Evolutionary conservation across 1,139 yeast species (phyloP), one percentile per base, ranked within the genome.

Genomic region (Insectozyma bohioensis): DNA sequence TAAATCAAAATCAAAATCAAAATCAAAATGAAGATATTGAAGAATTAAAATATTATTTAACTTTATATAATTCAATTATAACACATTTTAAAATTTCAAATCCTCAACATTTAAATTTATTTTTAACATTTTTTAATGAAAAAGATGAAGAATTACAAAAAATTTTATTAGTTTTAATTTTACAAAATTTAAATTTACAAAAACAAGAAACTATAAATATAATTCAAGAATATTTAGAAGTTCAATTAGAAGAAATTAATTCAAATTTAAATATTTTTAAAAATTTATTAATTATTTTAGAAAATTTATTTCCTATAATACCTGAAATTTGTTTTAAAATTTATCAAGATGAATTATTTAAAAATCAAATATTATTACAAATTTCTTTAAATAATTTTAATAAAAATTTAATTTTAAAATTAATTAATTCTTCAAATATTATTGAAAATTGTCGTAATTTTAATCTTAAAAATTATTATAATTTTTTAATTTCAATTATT

Each of bases 391-490:
- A 20, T 16, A n/a, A n/a, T n/a, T n/a, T n/a, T n/a, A n/a, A n/a
- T n/a, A n/a, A n/a, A n/a, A n/a, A n/a, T n/a, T n/a, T n/a, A n/a
- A 29, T 56, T 2, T 47, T 66, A 26, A 49, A 50, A 22, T 48
- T 63, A 3, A 50, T 66, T 1, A 52, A 60, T 15, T 43, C 56
- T 17, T 63, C 74, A 0, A 65, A 71, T 37, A 57, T 67, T 8
- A 52, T 58, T 23, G 71, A 66, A 25, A 47, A 52, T 7, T 54
- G 72, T 35, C 54, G 75, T 16, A 51, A 51, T 14, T 58, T 51
- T 41, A 67, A 61, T 30, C 45, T 60, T 4, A 39, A 49, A 12
- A 53, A 53, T 24, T 71, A 61, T 40, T 41, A 58, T 14, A 47
- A 49, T 2, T 45, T 65, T 10, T 43, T 71, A 10, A 32, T 45